These are phyloP conservation scores for Xylariaceae sp. DNA, from an alignment of 2,329 filamentous ascomycete genomes.

Conservation along the genomic window DNA sequence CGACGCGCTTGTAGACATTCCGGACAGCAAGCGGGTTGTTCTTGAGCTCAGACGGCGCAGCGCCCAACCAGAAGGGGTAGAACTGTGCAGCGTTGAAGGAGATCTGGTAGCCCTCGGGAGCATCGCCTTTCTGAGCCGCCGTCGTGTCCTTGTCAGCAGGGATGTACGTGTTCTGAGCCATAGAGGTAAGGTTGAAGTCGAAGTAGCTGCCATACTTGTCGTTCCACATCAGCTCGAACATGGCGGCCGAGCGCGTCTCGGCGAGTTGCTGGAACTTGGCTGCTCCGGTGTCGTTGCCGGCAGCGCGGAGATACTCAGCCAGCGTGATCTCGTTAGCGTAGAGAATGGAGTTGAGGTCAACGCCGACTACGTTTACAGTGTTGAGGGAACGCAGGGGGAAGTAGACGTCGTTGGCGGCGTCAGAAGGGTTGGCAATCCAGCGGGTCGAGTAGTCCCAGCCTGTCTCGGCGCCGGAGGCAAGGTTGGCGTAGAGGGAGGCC, in stretches of 20 bases:
- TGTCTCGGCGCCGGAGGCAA: slow-evolving; percentile 61
- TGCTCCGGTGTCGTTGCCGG: slow-evolving; percentile 47
- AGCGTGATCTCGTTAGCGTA: slow-evolving; percentile 61
- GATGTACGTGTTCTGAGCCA: slow-evolving; percentile 50
- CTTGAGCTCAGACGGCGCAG: slow-evolving; percentile 52
- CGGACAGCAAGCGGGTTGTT: slow-evolving; percentile 54
- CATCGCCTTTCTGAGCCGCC: slow-evolving; percentile 38
- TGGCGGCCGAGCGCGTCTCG: slow-evolving; percentile 51
- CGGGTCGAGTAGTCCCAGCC: slow-evolving; percentile 60
- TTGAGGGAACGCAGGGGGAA: slow-evolving; percentile 63
- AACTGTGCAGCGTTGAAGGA: slow-evolving; percentile 56
- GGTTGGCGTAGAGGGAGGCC: slow-evolving; percentile 52
- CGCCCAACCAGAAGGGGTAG: slow-evolving; percentile 65
- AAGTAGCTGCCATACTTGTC: slow-evolving; percentile 58
- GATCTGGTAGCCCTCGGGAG: slow-evolving; percentile 52
- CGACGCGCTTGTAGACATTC: slow-evolving; percentile 49
- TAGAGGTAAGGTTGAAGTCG: slow-evolving; percentile 61
- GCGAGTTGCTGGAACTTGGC: slow-evolving; percentile 47
- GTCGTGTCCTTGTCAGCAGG: slow-evolving; percentile 44
- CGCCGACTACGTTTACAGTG: slow-evolving; percentile 52
- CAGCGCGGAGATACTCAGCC: slow-evolving; percentile 46
- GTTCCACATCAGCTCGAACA: slow-evolving; percentile 62
- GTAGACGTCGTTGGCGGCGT: slow-evolving; percentile 55
- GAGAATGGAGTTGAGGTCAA: slow-evolving; percentile 64
- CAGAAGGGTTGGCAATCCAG: slow-evolving; percentile 52